These are phyloP conservation scores for Triglochin maritima DNA, from an alignment of 106 monocot species.

Conservation along the genomic window DNA sequence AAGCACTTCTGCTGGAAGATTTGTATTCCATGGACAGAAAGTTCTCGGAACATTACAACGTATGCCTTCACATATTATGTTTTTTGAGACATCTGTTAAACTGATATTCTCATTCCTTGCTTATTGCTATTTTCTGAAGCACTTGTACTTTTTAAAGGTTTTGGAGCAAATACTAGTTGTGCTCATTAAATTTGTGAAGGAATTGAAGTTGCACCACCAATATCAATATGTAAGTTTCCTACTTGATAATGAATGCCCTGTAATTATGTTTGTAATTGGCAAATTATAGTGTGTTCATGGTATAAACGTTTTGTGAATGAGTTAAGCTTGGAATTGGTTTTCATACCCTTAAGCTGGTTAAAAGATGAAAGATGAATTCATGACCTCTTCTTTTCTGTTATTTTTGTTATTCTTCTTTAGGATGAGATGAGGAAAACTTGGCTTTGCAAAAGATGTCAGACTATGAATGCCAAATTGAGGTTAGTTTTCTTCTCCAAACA, in stretches of 20 bases:
- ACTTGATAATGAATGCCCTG: background rate
- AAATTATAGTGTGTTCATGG: too few relatives aligned
- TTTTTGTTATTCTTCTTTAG: slow-evolving; percentile 23
- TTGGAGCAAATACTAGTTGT: slow-evolving; percentile 90
- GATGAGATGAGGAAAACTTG: slow-evolving; percentile 88
- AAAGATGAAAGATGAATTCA: background rate
- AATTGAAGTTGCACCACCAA: slow-evolving; percentile 90
- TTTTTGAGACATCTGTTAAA: background rate
- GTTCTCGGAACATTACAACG: slow-evolving; percentile 94
- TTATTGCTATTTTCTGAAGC: background rate
- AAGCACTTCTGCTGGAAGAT: slow-evolving; percentile 70
- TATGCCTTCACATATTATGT: slow-evolving; percentile 20
- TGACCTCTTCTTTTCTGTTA: background rate
- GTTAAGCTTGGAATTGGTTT: too few relatives aligned
- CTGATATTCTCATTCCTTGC: background rate
- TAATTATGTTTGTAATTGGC: too few relatives aligned
- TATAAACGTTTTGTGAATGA: too few relatives aligned
- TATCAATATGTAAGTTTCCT: slow-evolving; percentile 77
- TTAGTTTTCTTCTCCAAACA: slow-evolving; percentile 12
- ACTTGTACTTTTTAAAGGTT: slow-evolving; percentile 32
- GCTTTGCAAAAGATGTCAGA: slow-evolving; percentile 95
- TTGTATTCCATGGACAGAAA: slow-evolving; percentile 96
- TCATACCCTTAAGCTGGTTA: too few relatives aligned
- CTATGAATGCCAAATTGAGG: slow-evolving; percentile 98
- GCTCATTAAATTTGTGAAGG: slow-evolving; percentile 87